Conservation (phyloP, 306 rosid genomes). For the Fragaria vesca region DNA sequence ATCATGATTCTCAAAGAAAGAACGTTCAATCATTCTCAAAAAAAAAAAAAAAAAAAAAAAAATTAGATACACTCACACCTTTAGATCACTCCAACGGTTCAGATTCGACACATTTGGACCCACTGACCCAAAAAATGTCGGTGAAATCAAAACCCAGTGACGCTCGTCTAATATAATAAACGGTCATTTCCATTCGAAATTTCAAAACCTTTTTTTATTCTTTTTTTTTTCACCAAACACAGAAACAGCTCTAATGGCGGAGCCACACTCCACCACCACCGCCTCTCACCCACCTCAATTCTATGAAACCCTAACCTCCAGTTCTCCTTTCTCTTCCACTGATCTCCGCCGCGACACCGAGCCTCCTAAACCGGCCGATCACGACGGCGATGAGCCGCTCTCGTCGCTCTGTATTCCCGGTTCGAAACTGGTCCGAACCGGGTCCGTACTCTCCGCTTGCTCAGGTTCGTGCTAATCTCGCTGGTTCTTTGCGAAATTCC, state of each 20-base stretch:
- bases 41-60: no score
- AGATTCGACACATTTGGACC: neutral
- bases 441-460: conserved; percentile 7
- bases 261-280: neutral
- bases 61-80: neutral
- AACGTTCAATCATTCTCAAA: no score
- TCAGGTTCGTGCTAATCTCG: conserved; percentile 9
- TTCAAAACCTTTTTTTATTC: neutral
- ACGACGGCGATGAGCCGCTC: conserved; percentile 4
- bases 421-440: conserved; percentile 26
- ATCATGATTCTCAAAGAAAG: no score
- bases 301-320: neutral
- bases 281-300: neutral
- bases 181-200: neutral
- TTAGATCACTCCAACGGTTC: neutral
- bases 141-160: neutral
- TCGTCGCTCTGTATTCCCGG: conserved; percentile 26
- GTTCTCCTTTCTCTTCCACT: neutral
- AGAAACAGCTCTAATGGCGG: neutral
- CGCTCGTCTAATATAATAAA: neutral
- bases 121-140: neutral
- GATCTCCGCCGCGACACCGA: conserved; percentile 2
- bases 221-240: neutral
- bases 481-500: neutral
- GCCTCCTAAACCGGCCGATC: neutral